Evolutionary conservation across 768 basidiomycete genomes (phyloP), one percentile per base, ranked within the genome.

Genomic region (Trametes meyenii): DNA sequence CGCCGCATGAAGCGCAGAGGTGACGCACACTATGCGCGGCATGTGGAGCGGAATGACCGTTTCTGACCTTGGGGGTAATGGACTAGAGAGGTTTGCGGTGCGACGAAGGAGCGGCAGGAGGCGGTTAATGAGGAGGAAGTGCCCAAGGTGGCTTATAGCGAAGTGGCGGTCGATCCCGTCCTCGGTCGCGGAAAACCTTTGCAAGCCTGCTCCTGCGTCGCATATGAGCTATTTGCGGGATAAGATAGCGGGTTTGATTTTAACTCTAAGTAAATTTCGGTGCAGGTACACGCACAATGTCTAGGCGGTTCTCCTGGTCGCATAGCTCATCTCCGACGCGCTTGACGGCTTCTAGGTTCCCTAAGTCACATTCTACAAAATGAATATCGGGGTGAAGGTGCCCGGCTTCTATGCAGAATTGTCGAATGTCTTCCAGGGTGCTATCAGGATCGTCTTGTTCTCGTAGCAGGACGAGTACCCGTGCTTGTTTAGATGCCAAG

Each of bases 41-140:
- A 74, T 19, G 11, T 21, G 11, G 8, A 10, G 17, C 4, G 24
- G n/a, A n/a, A n/a, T 43, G 29, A 21, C 1, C 11, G 36, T 1
- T 16, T 40, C 7, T 2, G 40, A 17, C 14, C 29, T 5, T 36
- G 40, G 10, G 16, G 44, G 14, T 16, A 16, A 5, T 8, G 42
- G 11, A 2, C 12, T 5, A 58, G 71, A 64, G 16, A 66, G 16
- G 68, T 66, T 23, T 50, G 69, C 63, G 19, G 78, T 78, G 62
- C 72, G 72, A 39, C 73, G 70, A 23, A 79, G 60, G 26, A 77
- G 71, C 0, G 78, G 77, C 44, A 78, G 74, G 58, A 78, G 70
- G 24, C 72, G 77, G 68, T 79, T 79, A 70, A 77, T 72, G 63
- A 75, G 72, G 63, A 76, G 72, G 73, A 75, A 77, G 66, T 79